Conservation (phyloP, 2,329 filamentous ascomycete genomes). For the Botrytis aclada region DNA sequence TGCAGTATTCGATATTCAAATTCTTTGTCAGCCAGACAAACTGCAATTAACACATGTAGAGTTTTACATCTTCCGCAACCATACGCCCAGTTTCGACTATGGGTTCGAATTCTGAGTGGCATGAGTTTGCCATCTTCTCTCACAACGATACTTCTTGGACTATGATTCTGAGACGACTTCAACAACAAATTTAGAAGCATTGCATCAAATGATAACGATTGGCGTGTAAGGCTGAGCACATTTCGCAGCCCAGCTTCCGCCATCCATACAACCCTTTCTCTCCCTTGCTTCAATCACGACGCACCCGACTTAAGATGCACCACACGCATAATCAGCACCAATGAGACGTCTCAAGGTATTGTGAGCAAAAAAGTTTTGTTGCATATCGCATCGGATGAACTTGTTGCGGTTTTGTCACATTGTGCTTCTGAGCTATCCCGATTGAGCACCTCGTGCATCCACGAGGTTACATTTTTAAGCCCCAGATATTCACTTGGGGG, state of each 20-base stretch:
- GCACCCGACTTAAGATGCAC: background rate
- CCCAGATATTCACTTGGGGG: background rate
- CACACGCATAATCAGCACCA: background rate
- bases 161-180: background rate
- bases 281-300: background rate
- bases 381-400: conserved; percentile 4
- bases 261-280: background rate
- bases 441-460: background rate
- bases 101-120: too few species aligned
- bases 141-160: too few species aligned
- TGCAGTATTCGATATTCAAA: too few species aligned
- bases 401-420: conserved; percentile 6
- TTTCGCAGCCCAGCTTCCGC: background rate
- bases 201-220: background rate
- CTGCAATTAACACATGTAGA: too few species aligned
- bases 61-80: too few species aligned
- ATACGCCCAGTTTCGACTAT: too few species aligned
- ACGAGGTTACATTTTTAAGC: background rate
- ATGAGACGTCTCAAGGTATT: background rate
- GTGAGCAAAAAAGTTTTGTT: background rate
- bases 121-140: too few species aligned
- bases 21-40: too few species aligned
- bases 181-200: background rate
- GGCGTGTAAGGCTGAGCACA: background rate
- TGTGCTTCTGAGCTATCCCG: background rate